These are phyloP conservation scores for Globisporangium radiosum DNA, from an alignment of 352 stramenopile species.

Conservation along the genomic window DNA sequence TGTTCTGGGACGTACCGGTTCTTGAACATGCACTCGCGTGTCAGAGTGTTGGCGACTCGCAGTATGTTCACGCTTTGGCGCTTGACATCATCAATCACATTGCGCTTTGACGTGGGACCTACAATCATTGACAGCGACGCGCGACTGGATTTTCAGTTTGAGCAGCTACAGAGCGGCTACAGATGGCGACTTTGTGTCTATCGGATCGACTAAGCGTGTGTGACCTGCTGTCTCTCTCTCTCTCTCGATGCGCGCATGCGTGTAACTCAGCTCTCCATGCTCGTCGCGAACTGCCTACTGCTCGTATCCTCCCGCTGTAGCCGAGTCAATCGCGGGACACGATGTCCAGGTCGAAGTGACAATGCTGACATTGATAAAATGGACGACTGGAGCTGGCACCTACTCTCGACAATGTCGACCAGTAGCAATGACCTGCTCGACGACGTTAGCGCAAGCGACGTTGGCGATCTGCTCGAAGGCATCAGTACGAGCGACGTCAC, in stretches of 20 bases:
- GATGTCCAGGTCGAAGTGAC: too few species aligned
- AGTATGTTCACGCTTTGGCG: not conserved
- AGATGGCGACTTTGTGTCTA: not conserved
- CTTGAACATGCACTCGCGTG: not conserved
- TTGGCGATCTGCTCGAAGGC: conserved; percentile 16
- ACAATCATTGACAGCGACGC: not conserved
- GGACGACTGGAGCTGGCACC: not conserved
- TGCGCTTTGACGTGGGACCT: not conserved
- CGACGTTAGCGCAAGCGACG: not conserved
- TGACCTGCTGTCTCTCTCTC: not conserved
- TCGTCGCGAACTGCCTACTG: not conserved
- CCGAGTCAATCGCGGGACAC: too few species aligned
- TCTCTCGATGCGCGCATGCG: too few species aligned
- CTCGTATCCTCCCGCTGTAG: not conserved
- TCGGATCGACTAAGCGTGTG: not conserved
- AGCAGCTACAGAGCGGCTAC: too few species aligned
- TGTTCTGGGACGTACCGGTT: not conserved
- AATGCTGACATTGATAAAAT: not conserved
- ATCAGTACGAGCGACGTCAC: conserved; percentile 7
- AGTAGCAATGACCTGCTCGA: not conserved
- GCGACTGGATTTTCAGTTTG: not conserved
- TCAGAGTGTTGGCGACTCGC: not conserved
- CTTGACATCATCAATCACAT: not conserved
- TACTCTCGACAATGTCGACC: not conserved
- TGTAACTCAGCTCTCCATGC: not conserved